Conservation (phyloP, 1,284 basidiomycete species). For the Naganishia sp. region DNA sequence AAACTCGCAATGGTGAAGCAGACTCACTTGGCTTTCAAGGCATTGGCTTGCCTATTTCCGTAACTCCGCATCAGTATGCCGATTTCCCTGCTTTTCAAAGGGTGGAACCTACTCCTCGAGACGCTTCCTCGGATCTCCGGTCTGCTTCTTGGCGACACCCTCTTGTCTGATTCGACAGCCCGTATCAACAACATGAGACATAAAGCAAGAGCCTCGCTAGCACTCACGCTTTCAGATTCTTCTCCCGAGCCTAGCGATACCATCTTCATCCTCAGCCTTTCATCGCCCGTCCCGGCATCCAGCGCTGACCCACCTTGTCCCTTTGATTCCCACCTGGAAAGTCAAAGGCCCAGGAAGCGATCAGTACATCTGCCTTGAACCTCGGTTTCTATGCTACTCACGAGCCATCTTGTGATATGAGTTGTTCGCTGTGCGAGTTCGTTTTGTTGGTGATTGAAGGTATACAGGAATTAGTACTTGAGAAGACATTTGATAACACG, state of each 20-base stretch:
- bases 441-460: too few relatives aligned
- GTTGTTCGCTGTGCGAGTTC: neutral
- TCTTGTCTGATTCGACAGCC: slow-evolving; percentile 17
- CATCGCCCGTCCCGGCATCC: too few relatives aligned
- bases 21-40: slow-evolving; percentile 34
- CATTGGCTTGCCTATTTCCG: slow-evolving; percentile 32
- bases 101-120: slow-evolving; percentile 31
- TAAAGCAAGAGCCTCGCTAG: neutral
- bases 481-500: neutral
- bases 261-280: neutral
- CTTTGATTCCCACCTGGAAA: slow-evolving; percentile 32
- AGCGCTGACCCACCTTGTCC: slow-evolving; percentile 27
- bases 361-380: neutral
- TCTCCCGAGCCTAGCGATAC: slow-evolving; percentile 28
- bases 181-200: neutral
- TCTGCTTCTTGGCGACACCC: slow-evolving; percentile 24
- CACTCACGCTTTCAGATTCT: slow-evolving; percentile 31
- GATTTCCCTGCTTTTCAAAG: neutral
- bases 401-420: slow-evolving; percentile 27
- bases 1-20: neutral
- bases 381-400: neutral
- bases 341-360: neutral
- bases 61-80: too few relatives aligned
- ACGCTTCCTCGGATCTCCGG: slow-evolving; percentile 33
- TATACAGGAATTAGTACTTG: neutral